A percentile compares a stretch with the other conserved stretches of the same genome.
Conservation (phyloP, 2,329 filamentous ascomycete genomes). For the Penicillium hordei region DNA sequence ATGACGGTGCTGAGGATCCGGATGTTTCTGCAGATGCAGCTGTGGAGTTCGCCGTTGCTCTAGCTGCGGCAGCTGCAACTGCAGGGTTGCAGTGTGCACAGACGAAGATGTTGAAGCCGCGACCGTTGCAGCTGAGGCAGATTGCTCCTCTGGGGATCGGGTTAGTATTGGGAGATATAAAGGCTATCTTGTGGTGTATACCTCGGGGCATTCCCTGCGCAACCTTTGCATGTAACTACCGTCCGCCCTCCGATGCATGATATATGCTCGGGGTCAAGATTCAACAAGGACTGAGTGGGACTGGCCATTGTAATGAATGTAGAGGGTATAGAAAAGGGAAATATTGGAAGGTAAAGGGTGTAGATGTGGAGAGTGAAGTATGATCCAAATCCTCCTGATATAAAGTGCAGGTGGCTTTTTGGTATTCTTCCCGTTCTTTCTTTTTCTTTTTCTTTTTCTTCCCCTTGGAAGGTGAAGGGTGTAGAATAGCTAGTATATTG, state of each 20-base stretch:
- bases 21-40: constrained; percentile 23
- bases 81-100: constrained; percentile 35
- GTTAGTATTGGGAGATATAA: background rate
- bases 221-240: constrained; percentile 36
- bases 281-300: constrained; percentile 15
- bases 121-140: constrained; percentile 31
- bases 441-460: background rate
- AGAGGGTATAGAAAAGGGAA: background rate
- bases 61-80: constrained; percentile 15
- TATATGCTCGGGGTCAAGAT: constrained; percentile 34
- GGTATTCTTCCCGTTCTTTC: background rate
- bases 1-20: constrained; percentile 21
- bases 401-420: background rate
- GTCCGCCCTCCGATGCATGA: constrained; percentile 37
- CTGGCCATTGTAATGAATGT: constrained; percentile 21
- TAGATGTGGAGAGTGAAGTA: background rate
- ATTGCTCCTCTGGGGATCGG: constrained; percentile 21
- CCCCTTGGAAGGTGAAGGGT: too few species aligned
- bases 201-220: constrained; percentile 41
- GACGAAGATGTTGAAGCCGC: constrained; percentile 33
- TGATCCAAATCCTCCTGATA: background rate
- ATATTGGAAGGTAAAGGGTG: background rate
- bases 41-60: constrained; percentile 16
- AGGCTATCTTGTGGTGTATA: constrained; percentile 11
- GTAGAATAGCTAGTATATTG: constrained; percentile 2